Base-by-base conservation (phyloP, 352 stramenopile species). In the Globisporangium cylindrosporum region DNA sequence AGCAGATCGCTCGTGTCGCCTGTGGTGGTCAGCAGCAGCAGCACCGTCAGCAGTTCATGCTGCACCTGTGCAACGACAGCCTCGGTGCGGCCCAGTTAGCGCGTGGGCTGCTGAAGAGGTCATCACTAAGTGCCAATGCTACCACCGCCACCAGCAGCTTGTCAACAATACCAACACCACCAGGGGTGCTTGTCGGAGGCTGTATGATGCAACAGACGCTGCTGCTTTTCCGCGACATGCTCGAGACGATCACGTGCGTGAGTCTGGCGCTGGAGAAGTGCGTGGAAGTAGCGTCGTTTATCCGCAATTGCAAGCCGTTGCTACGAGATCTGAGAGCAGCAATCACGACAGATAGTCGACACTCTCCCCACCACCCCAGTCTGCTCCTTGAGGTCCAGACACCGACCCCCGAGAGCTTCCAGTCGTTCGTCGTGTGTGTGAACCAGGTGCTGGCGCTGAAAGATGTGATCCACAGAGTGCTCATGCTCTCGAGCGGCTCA, bases 201-300 rank as follows among this genome's bases (percentile, higher is more conserved):
- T 84, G 77, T 25, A 73, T 84, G 65, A 73, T 79, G 62, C 74
- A 84, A 29, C 71, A 74, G 25, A 69, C 68, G 54, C 55, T 76
- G 43, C 59, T 74, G 34, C 46, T 76, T 24, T 63, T 76, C 27
- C 68, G 49, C 12, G 68, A 71, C 46, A 64, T 41, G 53, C 49
- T 76, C n/a, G 60, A 73, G 32, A 67, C 63, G 18, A 46, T 76
- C 56, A 36, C 71, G 54, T 60, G 66, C 46, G 34, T 82, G 48
- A 46, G 64, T 10, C 4, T 59, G 25, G 54, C 38, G 10, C 22
- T 76, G 15, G 68, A 73, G 7, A 68, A 68, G 34, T 76, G 71
- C 48, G 64, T 74, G 63, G 63, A 72, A 20, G 48, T 76, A n/a
- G 59, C 49, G 32, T 59, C 49, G 5, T 65, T 74, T 25, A 15